Evolutionary conservation across 148 eudicot species (phyloP), one percentile per base, ranked within the genome.

Genomic region (Gaultheria prostrata): DNA sequence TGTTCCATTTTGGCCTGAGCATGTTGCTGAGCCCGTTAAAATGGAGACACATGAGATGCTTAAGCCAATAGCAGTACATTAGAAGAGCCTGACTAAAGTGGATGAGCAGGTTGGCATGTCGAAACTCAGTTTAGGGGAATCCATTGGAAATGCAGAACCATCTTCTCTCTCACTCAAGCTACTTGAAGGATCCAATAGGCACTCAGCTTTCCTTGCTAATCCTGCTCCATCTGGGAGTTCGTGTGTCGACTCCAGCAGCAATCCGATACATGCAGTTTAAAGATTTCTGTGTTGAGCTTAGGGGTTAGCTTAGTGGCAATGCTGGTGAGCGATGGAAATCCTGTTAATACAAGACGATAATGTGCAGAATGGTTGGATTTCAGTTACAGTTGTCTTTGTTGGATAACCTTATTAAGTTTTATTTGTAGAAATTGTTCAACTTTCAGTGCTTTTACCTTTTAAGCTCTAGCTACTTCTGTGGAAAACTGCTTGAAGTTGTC

Each of bases 131-230:
- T 84, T 95, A 32, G 89, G 83, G 13, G 94, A 91, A 45, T 88
- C 98, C 21, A 76, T 87, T 20, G 94, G 93, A 1, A 88, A 88
- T 54, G 87, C 87, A 18, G 94, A 86, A 57, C 88, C 89, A 2
- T 86, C 94, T 11, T 86, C 90, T 84, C 91, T 94, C 57, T 91
- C 94, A 0, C 86, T 90, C n/a, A 91, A 92, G 78, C 86, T 90
- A 50, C 90, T 88, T 1, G 92, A 91, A 12, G 95, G 95, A 74
- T 76, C 93, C 7, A 83, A 89, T 26, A 87, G 98, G 82, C 95
- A 93, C 71, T 94, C 98, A 6, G 95, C 98, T 35, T 94, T 94
- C 78, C 98, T 92, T 69, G 88, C 93, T 57, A 94, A 91, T 70
- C 89, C 92, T 1, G 83, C 15, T 13, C 56, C 85, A 11, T 81